A percentile compares a stretch with the other conserved stretches of the same genome.
phyloP scores from a whole-genome alignment of 73 alveolate genomes.

The Tetrahymena malaccensis region DNA sequence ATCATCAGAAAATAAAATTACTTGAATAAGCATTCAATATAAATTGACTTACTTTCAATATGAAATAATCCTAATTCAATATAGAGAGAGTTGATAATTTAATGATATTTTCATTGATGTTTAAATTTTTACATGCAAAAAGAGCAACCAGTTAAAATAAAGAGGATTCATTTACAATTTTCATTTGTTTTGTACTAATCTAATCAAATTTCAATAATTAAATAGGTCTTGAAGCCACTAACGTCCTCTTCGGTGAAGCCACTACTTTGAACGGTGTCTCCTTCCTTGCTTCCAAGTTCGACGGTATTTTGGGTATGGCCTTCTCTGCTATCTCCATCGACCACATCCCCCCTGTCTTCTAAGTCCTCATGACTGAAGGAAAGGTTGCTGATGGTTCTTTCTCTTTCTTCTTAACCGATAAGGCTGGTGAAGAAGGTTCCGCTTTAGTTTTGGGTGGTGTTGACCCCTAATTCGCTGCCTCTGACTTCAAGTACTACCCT shows the following conservation, averaged over 20 bases:
- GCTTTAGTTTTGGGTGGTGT: constrained; percentile 64
- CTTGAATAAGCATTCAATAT: too few species aligned
- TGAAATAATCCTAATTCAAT: too few species aligned
- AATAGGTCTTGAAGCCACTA: neutral
- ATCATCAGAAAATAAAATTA: too few species aligned
- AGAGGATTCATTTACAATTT: neutral
- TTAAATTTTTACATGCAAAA: too few species aligned
- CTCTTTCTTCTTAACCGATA: constrained; percentile 51
- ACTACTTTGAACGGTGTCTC: constrained; percentile 60
- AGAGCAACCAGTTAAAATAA: neutral
- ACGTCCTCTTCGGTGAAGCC: constrained; percentile 62
- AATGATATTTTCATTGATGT: too few species aligned
- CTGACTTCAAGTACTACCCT: constrained; percentile 51
- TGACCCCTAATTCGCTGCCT: constrained; percentile 44
- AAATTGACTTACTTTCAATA: too few species aligned
- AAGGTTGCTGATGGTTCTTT: constrained; percentile 51
- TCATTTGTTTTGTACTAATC: neutral
- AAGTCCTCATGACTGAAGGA: constrained; percentile 49
- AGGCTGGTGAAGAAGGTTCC: constrained; percentile 44
- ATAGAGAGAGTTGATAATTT: too few species aligned
- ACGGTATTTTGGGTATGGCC: constrained; percentile 77
- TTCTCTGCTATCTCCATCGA: constrained; percentile 51
- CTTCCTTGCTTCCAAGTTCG: constrained; percentile 52
- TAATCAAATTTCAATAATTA: neutral
- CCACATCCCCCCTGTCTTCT: constrained; percentile 42